A percentile compares a stretch with the other conserved stretches of the same genome.
Conservation (phyloP, 441 rosid genomes). For the Codiaeum variegatum region DNA sequence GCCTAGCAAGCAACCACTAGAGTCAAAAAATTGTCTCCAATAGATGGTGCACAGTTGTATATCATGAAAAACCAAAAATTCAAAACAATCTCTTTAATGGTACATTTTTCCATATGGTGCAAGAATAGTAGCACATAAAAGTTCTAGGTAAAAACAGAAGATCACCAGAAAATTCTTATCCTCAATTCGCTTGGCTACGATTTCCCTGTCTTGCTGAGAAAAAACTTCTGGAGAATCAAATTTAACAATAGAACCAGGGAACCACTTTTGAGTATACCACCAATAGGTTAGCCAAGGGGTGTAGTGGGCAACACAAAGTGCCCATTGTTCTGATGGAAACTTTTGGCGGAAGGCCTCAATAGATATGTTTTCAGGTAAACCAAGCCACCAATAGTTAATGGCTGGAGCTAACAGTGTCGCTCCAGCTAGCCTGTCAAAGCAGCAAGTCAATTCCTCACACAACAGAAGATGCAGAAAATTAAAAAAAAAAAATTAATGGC, state of each 20-base stretch:
- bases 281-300: conserved; percentile 49
- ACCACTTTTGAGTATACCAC: conserved; percentile 60
- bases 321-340: conserved; percentile 39
- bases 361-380: conserved; percentile 42
- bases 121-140: background rate
- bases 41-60: background rate
- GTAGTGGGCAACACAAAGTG: conserved; percentile 44
- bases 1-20: too few species aligned
- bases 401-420: conserved; percentile 40
- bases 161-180: conserved; percentile 14
- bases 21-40: background rate
- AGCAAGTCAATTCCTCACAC: background rate
- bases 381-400: conserved; percentile 50
- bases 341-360: conserved; percentile 32
- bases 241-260: conserved; percentile 29
- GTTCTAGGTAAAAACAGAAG: background rate
- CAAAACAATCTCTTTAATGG: background rate
- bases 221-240: conserved; percentile 18
- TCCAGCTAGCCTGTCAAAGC: conserved; percentile 41
- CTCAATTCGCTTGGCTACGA: background rate
- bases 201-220: conserved; percentile 33
- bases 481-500: too few species aligned
- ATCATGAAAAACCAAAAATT: background rate
- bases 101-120: background rate
- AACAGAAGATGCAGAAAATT: background rate